Evolutionary conservation across 441 rosid genomes (phyloP).

Genomic region (Flueggea neowawraea): DNA sequence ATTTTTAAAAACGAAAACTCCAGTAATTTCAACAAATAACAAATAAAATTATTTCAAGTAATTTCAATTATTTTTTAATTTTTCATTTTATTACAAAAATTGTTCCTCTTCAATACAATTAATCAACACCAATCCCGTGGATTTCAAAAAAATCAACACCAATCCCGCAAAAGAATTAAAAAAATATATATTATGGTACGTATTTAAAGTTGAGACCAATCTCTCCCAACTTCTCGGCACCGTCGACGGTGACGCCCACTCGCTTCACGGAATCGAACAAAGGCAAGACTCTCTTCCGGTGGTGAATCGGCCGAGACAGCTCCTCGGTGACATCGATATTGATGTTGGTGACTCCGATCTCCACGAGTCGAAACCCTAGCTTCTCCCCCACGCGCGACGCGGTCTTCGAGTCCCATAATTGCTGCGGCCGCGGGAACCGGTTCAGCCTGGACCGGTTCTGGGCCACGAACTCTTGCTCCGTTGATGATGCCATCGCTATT

Average conservation of each 20-base stretch:
- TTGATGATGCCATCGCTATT: conserved; percentile 84
- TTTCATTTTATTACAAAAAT: too few species aligned
- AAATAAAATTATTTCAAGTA: too few species aligned
- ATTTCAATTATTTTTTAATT: too few species aligned
- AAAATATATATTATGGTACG: too few species aligned
- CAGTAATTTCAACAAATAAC: too few species aligned
- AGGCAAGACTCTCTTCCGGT: conserved; percentile 56
- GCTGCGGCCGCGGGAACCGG: conserved; percentile 45
- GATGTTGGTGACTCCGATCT: conserved; percentile 51
- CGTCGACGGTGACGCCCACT: conserved; percentile 57
- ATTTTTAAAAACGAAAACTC: too few species aligned
- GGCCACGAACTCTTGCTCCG: conserved; percentile 62
- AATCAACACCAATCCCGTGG: too few species aligned
- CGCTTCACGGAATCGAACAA: conserved; percentile 75
- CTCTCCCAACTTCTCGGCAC: conserved; percentile 47
- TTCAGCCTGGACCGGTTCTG: conserved; percentile 54
- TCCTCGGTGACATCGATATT: conserved; percentile 58
- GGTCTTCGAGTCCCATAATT: conserved; percentile 58
- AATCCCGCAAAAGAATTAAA: too few species aligned
- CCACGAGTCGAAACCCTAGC: conserved; percentile 58
- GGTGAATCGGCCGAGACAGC: conserved; percentile 62
- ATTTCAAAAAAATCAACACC: too few species aligned
- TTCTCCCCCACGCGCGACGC: conserved; percentile 83
- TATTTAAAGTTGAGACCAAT: conserved; percentile 15
- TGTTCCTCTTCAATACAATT: too few species aligned